These are phyloP conservation scores for Piloderma croceum DNA, from an alignment of 768 basidiomycete species.

Conservation along the genomic window DNA sequence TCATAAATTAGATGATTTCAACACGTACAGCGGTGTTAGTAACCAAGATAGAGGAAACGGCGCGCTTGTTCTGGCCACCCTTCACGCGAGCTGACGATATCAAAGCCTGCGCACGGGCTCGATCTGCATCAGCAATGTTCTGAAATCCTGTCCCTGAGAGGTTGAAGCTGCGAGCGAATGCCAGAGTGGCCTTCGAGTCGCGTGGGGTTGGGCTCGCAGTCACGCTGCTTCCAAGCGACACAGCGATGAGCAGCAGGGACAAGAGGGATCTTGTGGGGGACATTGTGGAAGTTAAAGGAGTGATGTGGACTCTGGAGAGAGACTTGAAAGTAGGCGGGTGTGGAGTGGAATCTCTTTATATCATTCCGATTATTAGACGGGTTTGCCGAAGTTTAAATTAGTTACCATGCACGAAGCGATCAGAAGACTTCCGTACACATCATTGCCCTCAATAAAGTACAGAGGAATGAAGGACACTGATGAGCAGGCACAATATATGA, in stretches of 20 bases:
- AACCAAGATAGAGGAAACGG: slow-evolving; percentile 1
- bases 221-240: not conserved
- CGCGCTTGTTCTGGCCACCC: not conserved
- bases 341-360: not conserved
- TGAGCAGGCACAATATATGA: too few species aligned
- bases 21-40: slow-evolving; percentile 8
- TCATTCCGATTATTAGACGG: not conserved
- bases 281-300: not conserved
- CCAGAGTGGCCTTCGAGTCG: slow-evolving; percentile 2
- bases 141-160: not conserved
- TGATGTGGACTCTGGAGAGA: not conserved
- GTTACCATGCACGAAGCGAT: too few species aligned
- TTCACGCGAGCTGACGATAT: not conserved
- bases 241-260: not conserved
- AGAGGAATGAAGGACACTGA: too few species aligned
- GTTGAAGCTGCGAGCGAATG: slow-evolving; percentile 6
- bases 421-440: too few species aligned
- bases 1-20: too few species aligned
- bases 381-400: too few species aligned
- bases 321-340: not conserved
- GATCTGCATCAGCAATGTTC: not conserved
- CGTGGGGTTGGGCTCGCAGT: not conserved
- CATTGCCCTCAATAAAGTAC: too few species aligned
- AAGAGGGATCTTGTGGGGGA: not conserved
- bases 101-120: not conserved